Conservation (phyloP, 768 basidiomycete genomes). For the Phallus indusiatus region DNA sequence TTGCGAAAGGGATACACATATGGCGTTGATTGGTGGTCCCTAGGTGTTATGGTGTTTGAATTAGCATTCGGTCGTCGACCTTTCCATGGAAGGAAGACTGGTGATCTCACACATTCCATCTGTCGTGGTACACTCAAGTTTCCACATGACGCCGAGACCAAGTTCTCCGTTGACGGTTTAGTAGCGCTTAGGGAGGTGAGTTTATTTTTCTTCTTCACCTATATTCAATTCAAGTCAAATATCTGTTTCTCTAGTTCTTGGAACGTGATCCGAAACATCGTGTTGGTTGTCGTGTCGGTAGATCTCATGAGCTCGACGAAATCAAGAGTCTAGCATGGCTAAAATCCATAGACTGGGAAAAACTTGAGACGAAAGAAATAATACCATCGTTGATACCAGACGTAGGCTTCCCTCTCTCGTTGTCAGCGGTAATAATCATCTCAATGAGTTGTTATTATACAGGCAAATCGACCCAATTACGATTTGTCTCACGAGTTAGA, state of each 20-base stretch:
- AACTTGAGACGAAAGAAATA: slow-evolving; percentile 47
- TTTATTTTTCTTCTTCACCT: background rate
- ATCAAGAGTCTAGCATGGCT: slow-evolving; percentile 86
- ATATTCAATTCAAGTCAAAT: background rate
- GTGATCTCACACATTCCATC: slow-evolving; percentile 83
- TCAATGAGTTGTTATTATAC: background rate
- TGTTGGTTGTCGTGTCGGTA: slow-evolving; percentile 58
- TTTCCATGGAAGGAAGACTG: slow-evolving; percentile 83
- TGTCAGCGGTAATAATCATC: slow-evolving; percentile 25
- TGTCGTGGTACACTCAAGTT: slow-evolving; percentile 44
- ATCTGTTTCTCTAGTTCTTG: slow-evolving; percentile 48
- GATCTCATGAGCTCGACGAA: slow-evolving; percentile 59
- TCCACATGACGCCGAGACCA: slow-evolving; percentile 56
- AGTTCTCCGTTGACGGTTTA: slow-evolving; percentile 61
- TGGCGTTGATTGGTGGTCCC: slow-evolving; percentile 93
- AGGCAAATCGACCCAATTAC: slow-evolving; percentile 98
- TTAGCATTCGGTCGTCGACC: slow-evolving; percentile 63
- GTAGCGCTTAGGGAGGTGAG: slow-evolving; percentile 12
- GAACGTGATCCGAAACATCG: slow-evolving; percentile 78
- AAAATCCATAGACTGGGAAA: slow-evolving; percentile 68
- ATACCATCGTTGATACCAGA: slow-evolving; percentile 88
- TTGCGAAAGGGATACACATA: slow-evolving; percentile 88
- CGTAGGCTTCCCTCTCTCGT: slow-evolving; percentile 29
- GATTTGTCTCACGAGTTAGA: slow-evolving; percentile 96
- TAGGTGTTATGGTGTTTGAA: slow-evolving; percentile 86